Evolutionary conservation across 805 yeast species (phyloP), one percentile per base, ranked within the genome.

Genomic region (Wickerhamomyces chambardii): DNA sequence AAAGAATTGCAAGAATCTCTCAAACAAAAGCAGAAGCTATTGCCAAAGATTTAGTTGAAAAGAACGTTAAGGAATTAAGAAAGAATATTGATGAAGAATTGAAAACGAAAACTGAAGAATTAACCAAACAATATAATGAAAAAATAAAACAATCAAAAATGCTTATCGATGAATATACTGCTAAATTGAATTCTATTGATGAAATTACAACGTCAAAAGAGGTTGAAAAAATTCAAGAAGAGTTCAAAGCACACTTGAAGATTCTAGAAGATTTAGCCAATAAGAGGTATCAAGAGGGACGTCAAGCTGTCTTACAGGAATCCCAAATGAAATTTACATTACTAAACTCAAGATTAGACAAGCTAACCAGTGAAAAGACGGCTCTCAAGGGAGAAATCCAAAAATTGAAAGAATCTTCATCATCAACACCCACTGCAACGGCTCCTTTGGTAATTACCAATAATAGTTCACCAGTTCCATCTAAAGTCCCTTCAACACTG

Each of bases 291-390:
- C 42, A 42, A 6, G 38, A 46, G 21, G 56, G 50, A 14, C 48
- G 51, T 36, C 44, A 48, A 17, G 46, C 53, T 2, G 43, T 54
- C 8, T 19, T 41, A 15, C 38, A 38, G 46, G 42, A 47, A 48
- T 42, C 56, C 48, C 63, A 64, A 2, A 56, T 56, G 47, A 63
- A 62, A 32, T 54, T 55, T 26, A 58, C 60, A 26, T 60, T 56
- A 6, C 52, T 76, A 29, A 70, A 55, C 31, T 38, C 46, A 6
- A 58, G 66, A 39, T 41, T 64, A 12, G 53, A 51, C 8, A 55
- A 50, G 5, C 36, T 68, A 17, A 45, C 46, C 14, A 38, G 46
- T 1, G 53, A 55, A 15, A 66, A 65, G 22, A 55, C 58, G 5
- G 56, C 61, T 7, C 41, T 72, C 19, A 57, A 54, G 34, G 35